Conservation (phyloP, 1,139 yeast genomes). For the Lodderomyces theae region DNA sequence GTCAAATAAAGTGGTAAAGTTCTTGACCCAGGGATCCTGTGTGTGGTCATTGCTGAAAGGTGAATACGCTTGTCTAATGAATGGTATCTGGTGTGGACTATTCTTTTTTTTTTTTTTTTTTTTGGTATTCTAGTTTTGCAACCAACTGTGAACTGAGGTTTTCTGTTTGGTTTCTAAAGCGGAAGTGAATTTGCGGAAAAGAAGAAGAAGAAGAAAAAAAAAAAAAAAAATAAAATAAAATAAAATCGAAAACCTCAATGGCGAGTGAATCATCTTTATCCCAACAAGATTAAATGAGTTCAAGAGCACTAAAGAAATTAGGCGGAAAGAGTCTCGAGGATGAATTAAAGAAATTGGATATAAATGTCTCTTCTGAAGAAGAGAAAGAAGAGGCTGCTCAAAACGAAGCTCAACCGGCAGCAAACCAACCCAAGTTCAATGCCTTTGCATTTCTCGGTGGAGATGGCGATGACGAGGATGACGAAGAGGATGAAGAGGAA, state of each 20-base stretch:
- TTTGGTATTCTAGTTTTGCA: constrained; percentile 4
- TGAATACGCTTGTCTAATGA: too few species aligned
- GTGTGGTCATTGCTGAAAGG: not conserved
- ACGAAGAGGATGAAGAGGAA: constrained; percentile 5
- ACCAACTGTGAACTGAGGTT: too few species aligned
- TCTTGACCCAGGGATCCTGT: not conserved
- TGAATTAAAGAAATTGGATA: constrained; percentile 7
- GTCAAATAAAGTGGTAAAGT: not conserved
- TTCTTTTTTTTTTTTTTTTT: too few species aligned
- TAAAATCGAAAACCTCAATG: too few species aligned
- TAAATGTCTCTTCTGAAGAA: not conserved
- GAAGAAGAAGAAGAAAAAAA: not conserved
- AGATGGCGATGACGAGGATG: constrained; percentile 30
- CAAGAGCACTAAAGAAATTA: constrained; percentile 59
- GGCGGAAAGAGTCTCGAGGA: constrained; percentile 19
- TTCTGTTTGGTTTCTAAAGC: too few species aligned
- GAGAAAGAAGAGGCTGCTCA: constrained; percentile 15
- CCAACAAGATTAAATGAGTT: too few species aligned
- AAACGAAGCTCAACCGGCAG: constrained; percentile 13
- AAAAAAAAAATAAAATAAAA: constrained; percentile 4
- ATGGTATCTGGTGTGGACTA: too few species aligned
- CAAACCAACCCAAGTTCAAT: constrained; percentile 32
- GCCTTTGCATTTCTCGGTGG: constrained; percentile 53
- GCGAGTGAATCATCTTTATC: too few species aligned
- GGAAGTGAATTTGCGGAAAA: too few species aligned